Base-by-base conservation (phyloP, 768 basidiomycete species). In the Rhizopogon sp. region DNA sequence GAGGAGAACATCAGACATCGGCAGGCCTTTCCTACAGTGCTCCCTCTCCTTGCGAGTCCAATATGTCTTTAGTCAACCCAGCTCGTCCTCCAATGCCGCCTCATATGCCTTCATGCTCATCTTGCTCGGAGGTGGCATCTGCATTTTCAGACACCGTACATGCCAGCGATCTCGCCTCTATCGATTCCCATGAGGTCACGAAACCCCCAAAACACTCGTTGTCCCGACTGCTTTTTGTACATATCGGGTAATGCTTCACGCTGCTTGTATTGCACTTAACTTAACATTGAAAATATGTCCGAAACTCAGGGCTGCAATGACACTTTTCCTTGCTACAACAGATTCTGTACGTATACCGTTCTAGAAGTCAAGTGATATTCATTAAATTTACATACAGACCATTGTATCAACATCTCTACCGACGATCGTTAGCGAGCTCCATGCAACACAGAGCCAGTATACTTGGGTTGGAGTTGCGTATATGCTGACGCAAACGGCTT, bases 381-480 rank as follows among this genome's bases (percentile, higher is more conserved):
- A 52, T 63, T 43, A 63, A 44, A 28, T 56, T 50, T 29, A 17
- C 43, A 20, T 22, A 49, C 44, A 81, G 78, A 82, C 80, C 9
- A 87, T 93, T 58, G 87, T 93, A 35, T 93, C 91, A 37, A 93
- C 91, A 16, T 83, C 82, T 63, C 70, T 93, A 53, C 92, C 91
- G 14, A 91, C 90, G 17, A 93, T 93, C 57, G 76, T 84, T 14
- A 81, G 78, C 56, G 80, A 90, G 41, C 77, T 93, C 33, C 58
- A 74, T 29, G 89, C 88, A 16, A 80, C 85, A 33, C 79, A 83
- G 54, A 79, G 73, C 51, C 83, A 91, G 64, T 93, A 92, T 64
- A 88, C 86, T 22, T 93, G 91, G 91, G 87, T 93, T 49, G 87
- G 84, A 16, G 86, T 90, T 33, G 79, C 88, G 14, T 93, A 93